Base-by-base conservation (phyloP, 768 basidiomycete species). In the Pholiota conissans region DNA sequence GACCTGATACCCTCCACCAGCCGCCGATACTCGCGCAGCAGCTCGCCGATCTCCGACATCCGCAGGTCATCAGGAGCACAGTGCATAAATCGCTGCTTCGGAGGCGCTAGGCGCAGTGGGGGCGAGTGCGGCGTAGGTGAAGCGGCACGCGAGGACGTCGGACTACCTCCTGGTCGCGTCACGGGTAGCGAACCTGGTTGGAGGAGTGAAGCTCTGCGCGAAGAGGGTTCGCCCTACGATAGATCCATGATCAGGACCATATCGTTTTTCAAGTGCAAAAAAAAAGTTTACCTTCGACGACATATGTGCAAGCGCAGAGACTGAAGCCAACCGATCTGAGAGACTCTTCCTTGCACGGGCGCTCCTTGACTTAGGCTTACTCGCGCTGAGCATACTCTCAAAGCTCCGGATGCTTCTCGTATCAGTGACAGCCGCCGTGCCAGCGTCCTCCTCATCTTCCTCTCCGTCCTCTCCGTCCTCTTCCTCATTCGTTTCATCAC, bases 401-500 rank as follows among this genome's bases (percentile, higher is more conserved):
- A 95, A 94, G 68, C 93, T 95, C 62, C 84, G 76, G 52, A 95
- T 90, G 63, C 92, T 93, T 72, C 88, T 78, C 40, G 84, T 64
- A 69, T 93, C 92, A 68, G 49, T 73, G 62, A 57, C 75, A 67
- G 45, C 76, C 22, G 69, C 73, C 11, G 73, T 79, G 1, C 56
- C 74, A n/a, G 57, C 66, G 57, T 72, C 11, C 55, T 67, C 75
- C 1, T 71, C 72, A 3, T 73, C 78, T 16, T 73, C 79, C 3
- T 73, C 78, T 74, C 77, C 13, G 77, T 79, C 8, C 3, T 84
- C 74, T 61, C 85, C 78, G 67, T 60, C 63, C 3, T 54, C 76
- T 5, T 73, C 73, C 29, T 54, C 9, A 63, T 70, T 70, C 63
- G 3, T 74, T 32, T 49, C 77, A 67, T 74, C 77, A 24, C 58